Percentiles rank a stretch among this genome's conserved stretches.
These are phyloP conservation scores for Vitis vinifera DNA, from an alignment of 164 flowering plant species.

Conservation along the genomic window ASM3070453v1 NC_081821.1:3532001-3532500, in stretches of 20 bases:
- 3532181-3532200: slow-evolving; percentile 62
- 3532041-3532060: slow-evolving; percentile 76
- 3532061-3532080: slow-evolving; percentile 59
- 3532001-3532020: slow-evolving; percentile 97
- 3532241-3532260: slow-evolving; percentile 97
- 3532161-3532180: background rate
- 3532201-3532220: slow-evolving; percentile 84
- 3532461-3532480: background rate
- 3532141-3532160: background rate
- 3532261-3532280: slow-evolving; percentile 80
- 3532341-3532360: too few species aligned
- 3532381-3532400: slow-evolving; percentile 3
- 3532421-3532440: slow-evolving; percentile 1
- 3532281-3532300: slow-evolving; percentile 62
- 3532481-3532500: too few species aligned
- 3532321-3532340: too few species aligned
- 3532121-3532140: background rate
- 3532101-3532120: slow-evolving; percentile 74
- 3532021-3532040: slow-evolving; percentile 95
- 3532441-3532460: slow-evolving; percentile 4
- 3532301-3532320: too few species aligned
- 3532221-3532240: slow-evolving; percentile 84
- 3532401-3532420: slow-evolving; percentile 4
- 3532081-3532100: slow-evolving; percentile 77
- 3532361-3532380: background rate